phyloP scores from a whole-genome alignment of 2,329 filamentous ascomycete species.

The Tricladium varicosporioides region DNA sequence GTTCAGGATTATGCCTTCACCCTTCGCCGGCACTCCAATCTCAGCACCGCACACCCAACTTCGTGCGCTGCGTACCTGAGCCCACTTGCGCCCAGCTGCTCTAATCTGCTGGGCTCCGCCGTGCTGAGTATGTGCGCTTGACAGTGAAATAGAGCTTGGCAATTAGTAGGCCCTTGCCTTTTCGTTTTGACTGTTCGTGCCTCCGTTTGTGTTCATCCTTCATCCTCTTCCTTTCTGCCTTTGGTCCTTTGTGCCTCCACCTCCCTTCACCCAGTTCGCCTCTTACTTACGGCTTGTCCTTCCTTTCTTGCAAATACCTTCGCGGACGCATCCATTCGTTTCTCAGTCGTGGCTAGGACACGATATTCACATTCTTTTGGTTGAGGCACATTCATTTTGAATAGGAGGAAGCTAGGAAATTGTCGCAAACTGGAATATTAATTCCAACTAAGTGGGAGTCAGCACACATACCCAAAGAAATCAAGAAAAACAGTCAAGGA shows the following conservation, averaged over 20 bases:
- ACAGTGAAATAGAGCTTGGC: too few species aligned
- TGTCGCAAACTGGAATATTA: too few species aligned
- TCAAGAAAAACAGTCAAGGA: too few species aligned
- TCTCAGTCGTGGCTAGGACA: conserved; percentile 20
- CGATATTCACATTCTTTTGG: conserved; percentile 19
- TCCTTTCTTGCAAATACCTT: conserved; percentile 16
- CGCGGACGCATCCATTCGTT: conserved; percentile 11
- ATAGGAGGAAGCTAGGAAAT: conserved; percentile 2
- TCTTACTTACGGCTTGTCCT: conserved; percentile 10
- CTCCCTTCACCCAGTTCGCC: conserved; percentile 18
- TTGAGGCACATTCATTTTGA: not conserved
- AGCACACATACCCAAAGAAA: too few species aligned
- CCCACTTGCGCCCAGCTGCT: not conserved
- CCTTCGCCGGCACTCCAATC: conserved; percentile 12
- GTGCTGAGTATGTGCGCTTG: too few species aligned
- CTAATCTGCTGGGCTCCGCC: too few species aligned
- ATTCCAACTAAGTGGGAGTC: too few species aligned
- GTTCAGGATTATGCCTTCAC: conserved; percentile 17
- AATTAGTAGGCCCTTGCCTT: too few species aligned
- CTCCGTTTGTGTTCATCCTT: conserved; percentile 56
- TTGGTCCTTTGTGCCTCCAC: conserved; percentile 59
- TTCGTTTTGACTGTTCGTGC: not conserved
- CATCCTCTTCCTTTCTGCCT: conserved; percentile 74
- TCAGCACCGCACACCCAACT: not conserved
- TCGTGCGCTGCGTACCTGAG: conserved; percentile 5